Base-by-base conservation (phyloP, 2,329 filamentous ascomycete genomes). In the Akanthomyces lecanii region DNA sequence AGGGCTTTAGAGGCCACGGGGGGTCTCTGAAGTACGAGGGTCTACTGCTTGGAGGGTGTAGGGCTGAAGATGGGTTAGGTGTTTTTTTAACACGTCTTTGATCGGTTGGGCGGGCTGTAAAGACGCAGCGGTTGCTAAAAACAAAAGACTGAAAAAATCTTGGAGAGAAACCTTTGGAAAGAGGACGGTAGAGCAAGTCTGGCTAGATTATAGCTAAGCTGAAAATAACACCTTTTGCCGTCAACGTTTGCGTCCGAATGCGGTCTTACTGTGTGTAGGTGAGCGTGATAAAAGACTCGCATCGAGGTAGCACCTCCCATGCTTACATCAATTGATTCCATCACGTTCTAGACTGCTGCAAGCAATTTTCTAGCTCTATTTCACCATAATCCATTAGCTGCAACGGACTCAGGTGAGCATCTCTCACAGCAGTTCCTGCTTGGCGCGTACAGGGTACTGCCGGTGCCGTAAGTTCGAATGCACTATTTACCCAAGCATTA, bases 1-100 rank as follows among this genome's bases (percentile, higher is more conserved):
- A 60, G 12, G 48, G 18, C 48, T 52, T 25, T 38, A 23, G 57
- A 10, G 36, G 23, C 47, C 25, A 60, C 47, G 47, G 57, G 57
- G 38, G 48, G 33, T 33, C 47, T 33, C 38, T 51, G 36, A 23
- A 52, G 48, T 7, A 60, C 47, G 57, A 60, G 57, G 47, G 36
- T 60, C 47, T 60, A 44, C 7, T 42, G 45, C 57, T 33, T 60
- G 11, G n/a, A 23, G 4, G n/a, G 33, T 21, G 4, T 48, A 8
- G 30, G 18, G 18, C 11, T 42, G 56, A 42, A 18, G 30, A 52
- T 60, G 45, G 44, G 30, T 40, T 25, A 1, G 33, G 51, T 53
- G 11, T 45, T 56, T 30, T 44, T 33, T 25, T 2, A 12, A 25
- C 14, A 36, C 8, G 51, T 38, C 30, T 2, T 16, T 36, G 30